Evolutionary conservation across 2,329 filamentous ascomycete species (phyloP), one percentile per base, ranked within the genome.

Genomic region (Aspergillus floridensis): DNA sequence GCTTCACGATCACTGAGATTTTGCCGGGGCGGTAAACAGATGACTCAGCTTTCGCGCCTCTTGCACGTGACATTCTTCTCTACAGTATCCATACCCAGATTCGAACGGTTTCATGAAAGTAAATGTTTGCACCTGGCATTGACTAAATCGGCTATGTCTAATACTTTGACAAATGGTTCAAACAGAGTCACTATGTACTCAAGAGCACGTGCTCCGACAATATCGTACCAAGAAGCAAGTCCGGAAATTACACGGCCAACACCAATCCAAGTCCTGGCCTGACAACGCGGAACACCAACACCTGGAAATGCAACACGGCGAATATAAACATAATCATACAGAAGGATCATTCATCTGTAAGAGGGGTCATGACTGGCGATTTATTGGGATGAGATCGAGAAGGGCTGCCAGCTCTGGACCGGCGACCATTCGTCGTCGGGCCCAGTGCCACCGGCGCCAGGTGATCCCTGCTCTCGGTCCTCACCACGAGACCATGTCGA

Each of bases 401-500:
- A 8, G 80, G 80, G 72, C 79, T 81, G 49, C 77, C 76, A 10
- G 77, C 68, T 61, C 80, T 72, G 19, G 76, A 79, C 35, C 74
- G 74, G 52, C 76, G 75, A 7, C 76, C 76, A 57, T 76, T 77
- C 54, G 81, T 78, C 52, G 78, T 81, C 12, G 83, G 83, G 67
- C 73, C 75, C 31, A 77, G 58, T 74, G 79, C 83, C 14, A 85
- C 72, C 8, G 80, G 82, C 16, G 84, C 81, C 41, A 97, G 76
- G 59, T 91, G 83, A 71, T 98, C 95, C 56, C 92, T 82, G 72
- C 92, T 96, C 72, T 97, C 93, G 0, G 91, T 96, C 65, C 93
- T 81, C 2, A 92, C 85, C 56, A 91, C 87, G 63, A 97, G 74
- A 1, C 93, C 93, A 50, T 85, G 87, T 44, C 92, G 77, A 57